Conservation (phyloP, 2,329 filamentous ascomycete genomes). For the Scorias spongiosa region DNA sequence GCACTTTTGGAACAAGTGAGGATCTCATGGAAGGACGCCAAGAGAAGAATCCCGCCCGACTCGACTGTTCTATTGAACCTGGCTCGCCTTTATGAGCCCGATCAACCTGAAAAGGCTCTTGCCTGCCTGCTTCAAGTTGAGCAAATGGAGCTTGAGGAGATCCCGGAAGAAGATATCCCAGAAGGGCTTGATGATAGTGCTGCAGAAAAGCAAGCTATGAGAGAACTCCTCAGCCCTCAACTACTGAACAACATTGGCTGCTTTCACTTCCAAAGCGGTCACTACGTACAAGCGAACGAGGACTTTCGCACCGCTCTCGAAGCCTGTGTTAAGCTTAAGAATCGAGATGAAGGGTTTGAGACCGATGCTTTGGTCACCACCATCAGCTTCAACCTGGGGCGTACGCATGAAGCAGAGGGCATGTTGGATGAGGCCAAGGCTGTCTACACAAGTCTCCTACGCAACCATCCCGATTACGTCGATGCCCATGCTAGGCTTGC, state of each 20-base stretch:
- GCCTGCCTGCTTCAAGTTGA: constrained; percentile 88
- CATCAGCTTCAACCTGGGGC: constrained; percentile 89
- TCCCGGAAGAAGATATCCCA: constrained; percentile 54
- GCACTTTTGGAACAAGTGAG: constrained; percentile 71
- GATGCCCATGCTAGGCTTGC: constrained; percentile 80
- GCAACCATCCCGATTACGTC: constrained; percentile 75
- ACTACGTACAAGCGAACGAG: constrained; percentile 62
- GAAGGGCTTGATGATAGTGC: constrained; percentile 23
- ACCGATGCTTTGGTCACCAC: constrained; percentile 87
- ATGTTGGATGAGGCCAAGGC: constrained; percentile 70
- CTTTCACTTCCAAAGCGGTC: constrained; percentile 81
- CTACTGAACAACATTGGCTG: constrained; percentile 95
- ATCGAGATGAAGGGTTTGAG: constrained; percentile 57
- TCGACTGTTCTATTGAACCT: constrained; percentile 81
- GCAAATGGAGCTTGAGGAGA: constrained; percentile 68
- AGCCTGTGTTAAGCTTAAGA: constrained; percentile 68
- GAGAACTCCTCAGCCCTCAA: constrained; percentile 72
- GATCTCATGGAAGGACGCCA: constrained; percentile 80
- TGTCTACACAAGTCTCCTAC: constrained; percentile 73
- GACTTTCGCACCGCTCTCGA: constrained; percentile 86
- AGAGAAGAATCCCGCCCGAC: constrained; percentile 68
- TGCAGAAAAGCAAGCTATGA: constrained; percentile 36
- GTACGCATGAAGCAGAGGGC: constrained; percentile 78
- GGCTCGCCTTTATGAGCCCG: constrained; percentile 74
- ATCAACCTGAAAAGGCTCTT: constrained; percentile 76